Percentiles rank a stretch among this genome's conserved stretches.
Conservation (phyloP, 305 asterid genomes). For the Fraxinus albicans region DNA sequence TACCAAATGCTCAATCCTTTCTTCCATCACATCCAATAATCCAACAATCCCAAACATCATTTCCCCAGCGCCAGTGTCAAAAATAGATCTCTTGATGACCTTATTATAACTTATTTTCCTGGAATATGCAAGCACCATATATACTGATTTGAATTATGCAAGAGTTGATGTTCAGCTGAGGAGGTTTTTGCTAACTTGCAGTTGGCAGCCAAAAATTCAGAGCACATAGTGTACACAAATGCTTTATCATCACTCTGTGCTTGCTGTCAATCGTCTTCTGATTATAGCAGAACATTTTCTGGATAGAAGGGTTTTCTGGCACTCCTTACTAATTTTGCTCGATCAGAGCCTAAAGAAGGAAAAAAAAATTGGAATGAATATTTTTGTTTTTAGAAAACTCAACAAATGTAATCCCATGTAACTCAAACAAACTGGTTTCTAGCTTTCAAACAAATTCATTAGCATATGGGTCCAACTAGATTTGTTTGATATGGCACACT, state of each 20-base stretch:
- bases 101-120: neutral
- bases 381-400: neutral
- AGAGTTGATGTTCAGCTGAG: neutral
- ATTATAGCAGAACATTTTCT: neutral
- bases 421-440: neutral
- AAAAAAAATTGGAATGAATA: neutral
- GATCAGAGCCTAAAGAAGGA: neutral
- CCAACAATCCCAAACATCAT: slow-evolving; percentile 5
- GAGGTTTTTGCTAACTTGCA: neutral
- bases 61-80: neutral
- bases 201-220: neutral
- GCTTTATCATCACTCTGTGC: neutral
- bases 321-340: neutral
- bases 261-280: neutral
- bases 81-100: neutral
- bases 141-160: neutral
- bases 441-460: neutral
- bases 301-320: neutral
- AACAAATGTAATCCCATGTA: neutral
- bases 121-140: neutral
- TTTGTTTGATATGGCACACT: neutral
- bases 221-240: neutral
- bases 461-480: neutral
- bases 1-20: slow-evolving; percentile 1
- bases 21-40: neutral